Conservation (phyloP, 1,284 basidiomycete genomes). For the Ustilago sp. region DNA sequence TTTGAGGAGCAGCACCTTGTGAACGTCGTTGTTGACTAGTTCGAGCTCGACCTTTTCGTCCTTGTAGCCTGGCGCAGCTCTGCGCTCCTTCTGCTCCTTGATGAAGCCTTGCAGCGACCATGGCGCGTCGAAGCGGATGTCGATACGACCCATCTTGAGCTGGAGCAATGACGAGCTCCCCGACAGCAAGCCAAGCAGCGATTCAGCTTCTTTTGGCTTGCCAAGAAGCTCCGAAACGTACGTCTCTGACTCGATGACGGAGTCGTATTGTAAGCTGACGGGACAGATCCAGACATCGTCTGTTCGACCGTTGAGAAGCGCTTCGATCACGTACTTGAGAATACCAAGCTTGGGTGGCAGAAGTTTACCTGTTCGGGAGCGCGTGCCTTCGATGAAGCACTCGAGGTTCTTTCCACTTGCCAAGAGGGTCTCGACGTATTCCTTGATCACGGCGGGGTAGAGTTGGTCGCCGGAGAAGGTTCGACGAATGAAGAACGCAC, state of each 20-base stretch:
- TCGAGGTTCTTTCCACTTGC: conserved; percentile 68
- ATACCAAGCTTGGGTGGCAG: conserved; percentile 70
- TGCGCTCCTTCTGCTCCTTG: conserved; percentile 61
- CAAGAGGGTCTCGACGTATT: conserved; percentile 70
- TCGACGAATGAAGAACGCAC: conserved; percentile 70
- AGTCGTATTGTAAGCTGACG: conserved; percentile 70
- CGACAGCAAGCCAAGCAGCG: conserved; percentile 66
- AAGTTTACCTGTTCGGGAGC: conserved; percentile 70
- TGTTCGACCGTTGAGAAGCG: conserved; percentile 62
- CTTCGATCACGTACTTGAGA: conserved; percentile 70
- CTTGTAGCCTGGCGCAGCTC: conserved; percentile 40
- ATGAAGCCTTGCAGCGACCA: conserved; percentile 69
- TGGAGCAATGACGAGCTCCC: conserved; percentile 67
- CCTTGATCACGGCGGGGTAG: conserved; percentile 69
- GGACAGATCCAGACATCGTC: conserved; percentile 70
- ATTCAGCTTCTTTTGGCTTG: conserved; percentile 71
- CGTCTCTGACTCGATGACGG: conserved; percentile 70
- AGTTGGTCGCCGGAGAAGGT: conserved; percentile 69
- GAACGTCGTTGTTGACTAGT: conserved; percentile 45
- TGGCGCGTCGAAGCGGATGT: conserved; percentile 70
- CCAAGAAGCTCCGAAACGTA: conserved; percentile 70
- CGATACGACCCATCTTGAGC: conserved; percentile 70
- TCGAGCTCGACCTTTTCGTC: conserved; percentile 53
- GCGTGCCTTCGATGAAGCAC: conserved; percentile 70
- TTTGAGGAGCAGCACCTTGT: conserved; percentile 65